A percentile compares a stretch with the other conserved stretches of the same genome.
Conservation (phyloP, 2,329 filamentous ascomycete species). For the Claviceps fusiformis region DNA sequence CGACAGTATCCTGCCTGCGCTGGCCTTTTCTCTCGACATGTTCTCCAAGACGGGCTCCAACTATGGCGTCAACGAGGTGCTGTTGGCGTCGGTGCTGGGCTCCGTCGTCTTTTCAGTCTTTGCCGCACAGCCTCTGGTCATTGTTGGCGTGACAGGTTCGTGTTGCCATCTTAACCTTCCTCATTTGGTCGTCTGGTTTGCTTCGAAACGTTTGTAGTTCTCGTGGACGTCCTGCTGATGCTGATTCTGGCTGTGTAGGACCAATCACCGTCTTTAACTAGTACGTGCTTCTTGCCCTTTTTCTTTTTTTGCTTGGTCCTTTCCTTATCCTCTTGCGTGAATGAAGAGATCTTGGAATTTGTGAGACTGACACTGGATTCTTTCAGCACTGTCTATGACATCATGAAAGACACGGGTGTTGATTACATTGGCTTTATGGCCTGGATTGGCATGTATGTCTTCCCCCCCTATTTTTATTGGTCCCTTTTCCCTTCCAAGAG, state of each 20-base stretch:
- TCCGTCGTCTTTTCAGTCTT: slow-evolving; percentile 68
- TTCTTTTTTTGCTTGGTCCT: not conserved
- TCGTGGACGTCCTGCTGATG: not conserved
- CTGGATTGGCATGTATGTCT: slow-evolving; percentile 63
- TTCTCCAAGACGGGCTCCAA: slow-evolving; percentile 74
- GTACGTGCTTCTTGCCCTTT: slow-evolving; percentile 22
- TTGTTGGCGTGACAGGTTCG: slow-evolving; percentile 72
- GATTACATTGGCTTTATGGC: slow-evolving; percentile 85
- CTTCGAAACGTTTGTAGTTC: not conserved
- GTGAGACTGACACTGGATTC: not conserved
- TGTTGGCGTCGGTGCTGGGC: slow-evolving; percentile 74
- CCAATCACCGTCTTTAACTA: slow-evolving; percentile 93
- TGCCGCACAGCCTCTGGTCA: slow-evolving; percentile 74
- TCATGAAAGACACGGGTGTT: slow-evolving; percentile 62
- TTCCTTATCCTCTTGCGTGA: not conserved
- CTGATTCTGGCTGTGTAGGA: slow-evolving; percentile 25
- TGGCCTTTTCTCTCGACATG: slow-evolving; percentile 89
- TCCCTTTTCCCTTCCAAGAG: not conserved
- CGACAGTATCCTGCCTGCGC: slow-evolving; percentile 64
- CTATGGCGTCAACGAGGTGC: slow-evolving; percentile 82
- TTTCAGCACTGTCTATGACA: slow-evolving; percentile 68
- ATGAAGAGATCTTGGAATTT: too few species aligned
- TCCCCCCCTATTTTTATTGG: too few species aligned
- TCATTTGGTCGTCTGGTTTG: not conserved
- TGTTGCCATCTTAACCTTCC: not conserved